These are phyloP conservation scores for Aspergillus puulaauensis DNA, from an alignment of 2,329 filamentous ascomycete genomes.

Conservation along the genomic window DNA sequence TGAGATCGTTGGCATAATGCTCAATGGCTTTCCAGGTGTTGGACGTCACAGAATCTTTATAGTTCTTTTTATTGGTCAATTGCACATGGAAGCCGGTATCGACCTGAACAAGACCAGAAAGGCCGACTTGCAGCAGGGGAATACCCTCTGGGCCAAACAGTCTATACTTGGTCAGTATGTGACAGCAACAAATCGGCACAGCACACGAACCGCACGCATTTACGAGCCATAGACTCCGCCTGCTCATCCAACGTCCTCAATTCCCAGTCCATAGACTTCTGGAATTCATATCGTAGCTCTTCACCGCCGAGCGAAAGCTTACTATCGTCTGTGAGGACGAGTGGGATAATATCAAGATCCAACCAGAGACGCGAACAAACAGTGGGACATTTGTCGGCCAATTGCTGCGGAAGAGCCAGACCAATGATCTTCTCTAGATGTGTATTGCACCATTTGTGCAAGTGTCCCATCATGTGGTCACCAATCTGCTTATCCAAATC, in stretches of 20 bases:
- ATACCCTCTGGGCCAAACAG: slow-evolving; percentile 71
- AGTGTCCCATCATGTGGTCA: slow-evolving; percentile 58
- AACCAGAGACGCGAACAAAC: slow-evolving; percentile 72
- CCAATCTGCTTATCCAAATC: slow-evolving; percentile 50
- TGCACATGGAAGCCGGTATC: slow-evolving; percentile 65
- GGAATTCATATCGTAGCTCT: slow-evolving; percentile 24
- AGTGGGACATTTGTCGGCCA: slow-evolving; percentile 61
- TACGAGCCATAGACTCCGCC: slow-evolving; percentile 77
- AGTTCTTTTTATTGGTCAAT: slow-evolving; percentile 58
- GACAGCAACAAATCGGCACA: not conserved
- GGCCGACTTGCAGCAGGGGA: slow-evolving; percentile 66
- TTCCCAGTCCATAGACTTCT: slow-evolving; percentile 43
- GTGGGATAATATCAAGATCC: slow-evolving; percentile 72
- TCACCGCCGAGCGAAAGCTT: slow-evolving; percentile 12
- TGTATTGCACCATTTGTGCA: slow-evolving; percentile 61
- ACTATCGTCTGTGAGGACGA: slow-evolving; percentile 55
- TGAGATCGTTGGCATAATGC: slow-evolving; percentile 63
- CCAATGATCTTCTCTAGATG: slow-evolving; percentile 75
- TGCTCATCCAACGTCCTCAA: slow-evolving; percentile 71
- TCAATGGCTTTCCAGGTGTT: slow-evolving; percentile 67
- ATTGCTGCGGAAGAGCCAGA: slow-evolving; percentile 63
- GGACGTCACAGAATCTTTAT: slow-evolving; percentile 59
- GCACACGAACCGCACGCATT: slow-evolving; percentile 64
- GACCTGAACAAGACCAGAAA: slow-evolving; percentile 67
- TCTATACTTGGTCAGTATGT: slow-evolving; percentile 40